Conservation (phyloP, 1,284 basidiomycete species). For the Cutaneotrichosporon cavernicola region DNA sequence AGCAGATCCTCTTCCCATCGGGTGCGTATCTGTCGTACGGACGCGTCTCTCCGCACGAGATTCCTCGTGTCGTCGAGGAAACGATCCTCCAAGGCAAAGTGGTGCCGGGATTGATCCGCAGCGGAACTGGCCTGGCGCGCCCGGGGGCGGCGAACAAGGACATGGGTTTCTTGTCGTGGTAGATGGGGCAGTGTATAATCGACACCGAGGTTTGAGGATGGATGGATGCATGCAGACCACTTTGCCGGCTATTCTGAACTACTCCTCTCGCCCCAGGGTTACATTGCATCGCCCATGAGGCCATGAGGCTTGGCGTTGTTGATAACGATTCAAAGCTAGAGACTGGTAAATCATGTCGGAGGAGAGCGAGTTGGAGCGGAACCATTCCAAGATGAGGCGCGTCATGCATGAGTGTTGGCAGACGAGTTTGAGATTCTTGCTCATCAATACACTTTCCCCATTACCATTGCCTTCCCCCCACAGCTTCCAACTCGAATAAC, state of each 20-base stretch:
- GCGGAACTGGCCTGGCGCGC: slow-evolving; percentile 68
- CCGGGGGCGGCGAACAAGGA: slow-evolving; percentile 22
- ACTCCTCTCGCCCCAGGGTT: background rate
- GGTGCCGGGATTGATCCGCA: slow-evolving; percentile 75
- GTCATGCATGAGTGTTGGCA: background rate
- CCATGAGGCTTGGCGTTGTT: background rate
- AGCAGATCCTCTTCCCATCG: slow-evolving; percentile 77
- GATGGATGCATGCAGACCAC: background rate
- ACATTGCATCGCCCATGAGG: background rate
- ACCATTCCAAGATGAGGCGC: background rate
- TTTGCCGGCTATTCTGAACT: background rate
- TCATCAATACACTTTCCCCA: background rate
- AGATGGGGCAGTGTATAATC: slow-evolving; percentile 11
- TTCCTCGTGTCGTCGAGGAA: slow-evolving; percentile 78
- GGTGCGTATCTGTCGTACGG: slow-evolving; percentile 88
- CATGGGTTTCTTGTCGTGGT: slow-evolving; percentile 37
- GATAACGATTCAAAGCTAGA: background rate
- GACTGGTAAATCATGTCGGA: too few relatives aligned
- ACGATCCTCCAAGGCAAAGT: slow-evolving; percentile 81
- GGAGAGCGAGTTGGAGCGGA: background rate
- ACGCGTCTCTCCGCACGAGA: slow-evolving; percentile 83
- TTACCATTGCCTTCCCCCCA: background rate
- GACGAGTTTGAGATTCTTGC: background rate
- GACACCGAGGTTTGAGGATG: background rate
- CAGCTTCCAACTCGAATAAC: background rate